These are phyloP conservation scores for Arachnomyces sp. DNA, from an alignment of 2,329 filamentous ascomycete species.

Conservation along the genomic window DNA sequence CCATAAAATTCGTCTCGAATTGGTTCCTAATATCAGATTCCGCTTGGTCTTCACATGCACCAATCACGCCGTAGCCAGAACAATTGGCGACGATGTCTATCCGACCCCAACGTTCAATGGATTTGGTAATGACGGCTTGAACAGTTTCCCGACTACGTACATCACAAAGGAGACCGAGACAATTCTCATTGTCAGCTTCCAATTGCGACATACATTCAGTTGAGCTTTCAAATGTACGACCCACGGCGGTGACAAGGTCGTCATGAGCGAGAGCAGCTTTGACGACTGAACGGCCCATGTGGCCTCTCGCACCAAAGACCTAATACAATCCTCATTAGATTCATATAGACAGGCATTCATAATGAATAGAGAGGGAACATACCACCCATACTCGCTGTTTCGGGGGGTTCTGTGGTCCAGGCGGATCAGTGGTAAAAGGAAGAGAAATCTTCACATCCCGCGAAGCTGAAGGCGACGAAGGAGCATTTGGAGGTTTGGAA, in stretches of 20 bases:
- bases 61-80: constrained; percentile 91
- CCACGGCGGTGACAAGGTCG: constrained; percentile 80
- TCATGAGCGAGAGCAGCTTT: constrained; percentile 72
- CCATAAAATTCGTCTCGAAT: constrained; percentile 97
- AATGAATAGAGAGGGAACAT: constrained; percentile 28
- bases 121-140: constrained; percentile 59
- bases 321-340: constrained; percentile 24
- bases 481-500: not conserved
- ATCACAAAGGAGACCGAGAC: constrained; percentile 78
- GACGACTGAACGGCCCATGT: constrained; percentile 86
- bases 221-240: constrained; percentile 70
- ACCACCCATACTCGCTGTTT: constrained; percentile 86
- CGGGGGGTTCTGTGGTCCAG: constrained; percentile 59
- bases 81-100: constrained; percentile 90
- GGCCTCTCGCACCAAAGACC: constrained; percentile 94
- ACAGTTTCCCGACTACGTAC: constrained; percentile 78
- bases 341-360: not conserved
- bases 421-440: constrained; percentile 80
- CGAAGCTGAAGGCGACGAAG: constrained; percentile 18
- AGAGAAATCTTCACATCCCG: constrained; percentile 50
- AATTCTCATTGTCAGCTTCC: constrained; percentile 53
- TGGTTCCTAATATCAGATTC: constrained; percentile 91
- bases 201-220: constrained; percentile 64
- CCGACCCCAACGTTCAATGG: constrained; percentile 67
- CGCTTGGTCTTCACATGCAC: constrained; percentile 92